Evolutionary conservation across 106 monocot genomes (phyloP), one percentile per base, ranked within the genome.

Genomic region (Alisma plantagoaquatica): DNA sequence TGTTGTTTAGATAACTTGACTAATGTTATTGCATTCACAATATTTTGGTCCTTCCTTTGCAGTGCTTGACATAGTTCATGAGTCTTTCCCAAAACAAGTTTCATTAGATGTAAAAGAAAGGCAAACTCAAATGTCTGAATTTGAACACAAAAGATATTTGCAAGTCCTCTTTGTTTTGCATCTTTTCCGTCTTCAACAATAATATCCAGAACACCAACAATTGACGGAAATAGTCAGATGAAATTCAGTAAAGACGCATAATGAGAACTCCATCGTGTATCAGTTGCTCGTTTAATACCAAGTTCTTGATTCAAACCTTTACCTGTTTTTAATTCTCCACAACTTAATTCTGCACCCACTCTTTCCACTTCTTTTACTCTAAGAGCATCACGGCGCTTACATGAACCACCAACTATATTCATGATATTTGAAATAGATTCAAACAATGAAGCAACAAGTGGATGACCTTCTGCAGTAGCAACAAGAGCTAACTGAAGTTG

Each of bases 41-140:
- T 47, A 47, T 47, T 19, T 47, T 47, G 46, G 20, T 47, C 46
- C 6, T 47, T 47, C 20, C n/a, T 47, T 17, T 47, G 46, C 46
- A 38, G 14, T 38, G 35, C 35, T 38, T 38, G 35, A 7, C 9
- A 38, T 5, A 38, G 5, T 38, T 38, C 46, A n/a, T 47, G 0
- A 0, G 19, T 47, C 0, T n/a, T 14, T 47, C 46, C 46, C 46
- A 46, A 46, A 46, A 46, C 4, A 46, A 9, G 11, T n/a, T 46
- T n/a, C 18, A 46, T n/a, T n/a, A n/a, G n/a, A n/a, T n/a, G n/a
- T n/a, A n/a, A n/a, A n/a, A n/a, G n/a, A n/a, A n/a, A n/a, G 4
- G 16, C 18, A 46, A 46, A 46, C 10, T 46, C 46, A 46, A 46
- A 46, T 16, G 46, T 16, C 18, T 46, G 46, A 12, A n/a, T 9